phyloP scores from a whole-genome alignment of 345 rosid genomes.

The Salix koriyanagi region DNA sequence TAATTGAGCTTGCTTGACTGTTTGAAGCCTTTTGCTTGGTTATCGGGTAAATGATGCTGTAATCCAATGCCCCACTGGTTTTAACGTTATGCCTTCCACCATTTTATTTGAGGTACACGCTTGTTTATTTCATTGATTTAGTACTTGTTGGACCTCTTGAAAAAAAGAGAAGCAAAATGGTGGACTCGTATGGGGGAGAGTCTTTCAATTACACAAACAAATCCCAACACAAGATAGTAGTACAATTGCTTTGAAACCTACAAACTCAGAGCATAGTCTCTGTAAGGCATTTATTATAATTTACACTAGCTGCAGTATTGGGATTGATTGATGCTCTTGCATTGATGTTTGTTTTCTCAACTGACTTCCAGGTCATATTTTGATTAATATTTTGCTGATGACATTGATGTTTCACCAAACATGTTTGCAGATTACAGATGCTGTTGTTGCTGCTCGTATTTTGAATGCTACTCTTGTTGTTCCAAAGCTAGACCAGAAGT shows the following conservation, averaged over 20 bases:
- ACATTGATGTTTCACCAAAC: conserved; percentile 7
- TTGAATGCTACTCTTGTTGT: conserved; percentile 93
- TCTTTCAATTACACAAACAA: background rate
- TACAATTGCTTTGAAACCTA: background rate
- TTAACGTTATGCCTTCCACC: too few relatives aligned
- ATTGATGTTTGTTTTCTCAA: background rate
- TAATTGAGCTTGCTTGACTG: background rate
- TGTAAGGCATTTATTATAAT: background rate
- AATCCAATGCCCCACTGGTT: background rate
- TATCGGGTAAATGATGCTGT: background rate
- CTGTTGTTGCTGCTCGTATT: conserved; percentile 97
- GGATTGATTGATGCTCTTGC: background rate
- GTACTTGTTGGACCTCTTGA: background rate
- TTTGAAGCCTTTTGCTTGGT: background rate
- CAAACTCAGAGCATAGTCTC: background rate
- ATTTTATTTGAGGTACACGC: too few relatives aligned
- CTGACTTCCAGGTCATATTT: background rate
- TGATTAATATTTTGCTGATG: background rate
- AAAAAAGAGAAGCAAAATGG: background rate
- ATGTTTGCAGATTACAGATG: conserved; percentile 76
- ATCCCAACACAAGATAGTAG: background rate
- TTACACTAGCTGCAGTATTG: background rate
- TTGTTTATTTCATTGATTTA: too few relatives aligned
- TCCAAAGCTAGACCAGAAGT: conserved; percentile 92
- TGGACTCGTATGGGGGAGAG: background rate